Percentiles rank a stretch among this genome's conserved stretches.
phyloP scores from a whole-genome alignment of 176 grass and related monocot species.

The Miscanthus lutarioriparius region DNA sequence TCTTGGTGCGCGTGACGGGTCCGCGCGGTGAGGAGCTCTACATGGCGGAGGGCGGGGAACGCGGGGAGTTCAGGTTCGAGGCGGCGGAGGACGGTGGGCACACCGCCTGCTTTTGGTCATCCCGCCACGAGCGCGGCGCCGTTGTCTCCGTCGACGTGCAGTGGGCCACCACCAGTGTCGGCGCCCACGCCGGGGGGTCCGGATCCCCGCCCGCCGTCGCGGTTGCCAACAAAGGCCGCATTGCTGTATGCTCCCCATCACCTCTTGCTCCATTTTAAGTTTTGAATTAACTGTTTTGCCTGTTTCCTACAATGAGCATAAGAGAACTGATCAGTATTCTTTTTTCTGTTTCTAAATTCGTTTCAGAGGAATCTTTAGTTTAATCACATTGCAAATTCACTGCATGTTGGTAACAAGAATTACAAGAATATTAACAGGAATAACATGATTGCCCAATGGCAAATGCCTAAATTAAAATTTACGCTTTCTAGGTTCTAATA shows the following conservation, averaged over 20 bases:
- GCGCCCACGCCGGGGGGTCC: background rate
- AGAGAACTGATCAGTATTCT: background rate
- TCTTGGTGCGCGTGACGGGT: slow-evolving; percentile 3
- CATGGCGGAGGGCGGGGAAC: background rate
- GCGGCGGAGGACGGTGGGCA: background rate
- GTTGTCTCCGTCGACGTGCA: slow-evolving; percentile 14
- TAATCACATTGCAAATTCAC: background rate
- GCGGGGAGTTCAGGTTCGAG: slow-evolving; percentile 4
- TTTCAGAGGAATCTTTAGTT: background rate
- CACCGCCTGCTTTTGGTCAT: background rate
- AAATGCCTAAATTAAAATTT: background rate
- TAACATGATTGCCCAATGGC: background rate
- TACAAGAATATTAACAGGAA: background rate
- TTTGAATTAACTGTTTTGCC: background rate
- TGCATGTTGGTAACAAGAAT: background rate
- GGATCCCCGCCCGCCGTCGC: background rate
- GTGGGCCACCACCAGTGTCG: background rate
- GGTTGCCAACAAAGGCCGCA: background rate
- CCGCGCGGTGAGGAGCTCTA: slow-evolving; percentile 13
- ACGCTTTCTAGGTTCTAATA: background rate
- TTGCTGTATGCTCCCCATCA: background rate
- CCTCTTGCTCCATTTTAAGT: background rate
- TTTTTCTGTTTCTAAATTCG: background rate
- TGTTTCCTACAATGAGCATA: background rate
- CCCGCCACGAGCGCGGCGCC: background rate